Evolutionary conservation across 2,329 filamentous ascomycete species (phyloP), one percentile per base, ranked within the genome.

Genomic region (Orbilia oligospora): DNA sequence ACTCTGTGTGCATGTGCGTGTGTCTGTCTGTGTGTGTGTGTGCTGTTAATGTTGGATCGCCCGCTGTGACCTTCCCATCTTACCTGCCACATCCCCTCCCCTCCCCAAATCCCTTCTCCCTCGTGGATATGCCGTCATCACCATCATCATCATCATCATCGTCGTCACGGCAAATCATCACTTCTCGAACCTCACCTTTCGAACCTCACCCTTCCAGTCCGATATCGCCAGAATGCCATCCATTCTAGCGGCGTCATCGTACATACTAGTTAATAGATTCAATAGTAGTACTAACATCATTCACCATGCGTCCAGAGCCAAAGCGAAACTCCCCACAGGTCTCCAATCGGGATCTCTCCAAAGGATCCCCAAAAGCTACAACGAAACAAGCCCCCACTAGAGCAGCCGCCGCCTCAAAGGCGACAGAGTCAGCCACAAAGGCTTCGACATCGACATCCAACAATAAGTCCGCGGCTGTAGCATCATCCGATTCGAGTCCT

Each of bases 241-340:
- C 33, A n/a, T 44, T 44, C 20, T 36, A 12, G 24, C 36, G 22
- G 12, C 56, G 41, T 41, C 53, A 38, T 41, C 53, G 8, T 58
- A 55, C 24, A 33, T 33, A n/a, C n/a, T 12, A 12, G 14, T 5
- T 20, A 36, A 33, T 55, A 49, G 1, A 24, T 16, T 48, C 5
- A 30, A 30, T 9, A 48, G 5, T 16, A 20, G n/a, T 68, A 55
- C 76, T 79, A 63, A 73, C 69, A 48, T 63, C 22, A 8, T 22
- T 61, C 56, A 33, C 12, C 48, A 71, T 72, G 61, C 12, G 22
- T 73, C 14, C 46, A 79, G 79, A 75, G 68, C 76, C 70, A 36
- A 71, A 79, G 41, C 51, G 72, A 67, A 71, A 49, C 36, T 71
- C 79, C 48, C 66, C 70, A 22, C 44, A 78, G 63, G 64, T 73